These are phyloP conservation scores for Malus orientalis DNA, from an alignment of 306 rosid genomes.

Conservation along the genomic window DNA sequence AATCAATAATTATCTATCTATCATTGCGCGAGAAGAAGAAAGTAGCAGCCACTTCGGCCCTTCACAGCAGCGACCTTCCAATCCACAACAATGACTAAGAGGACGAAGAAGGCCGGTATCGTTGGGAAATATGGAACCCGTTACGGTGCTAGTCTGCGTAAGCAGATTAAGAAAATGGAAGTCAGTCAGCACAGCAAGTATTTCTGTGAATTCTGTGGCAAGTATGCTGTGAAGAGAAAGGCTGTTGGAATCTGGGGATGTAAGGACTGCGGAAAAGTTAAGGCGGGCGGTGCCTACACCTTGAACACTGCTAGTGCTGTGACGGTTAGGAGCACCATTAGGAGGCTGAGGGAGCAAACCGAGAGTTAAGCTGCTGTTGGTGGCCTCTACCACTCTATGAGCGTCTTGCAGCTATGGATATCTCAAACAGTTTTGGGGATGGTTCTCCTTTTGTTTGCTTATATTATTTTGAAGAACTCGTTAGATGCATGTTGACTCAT, in stretches of 20 bases:
- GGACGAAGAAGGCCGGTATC: too few species aligned
- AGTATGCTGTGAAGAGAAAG: constrained; percentile 86
- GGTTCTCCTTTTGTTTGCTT: not conserved
- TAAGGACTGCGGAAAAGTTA: constrained; percentile 87
- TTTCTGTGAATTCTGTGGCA: constrained; percentile 88
- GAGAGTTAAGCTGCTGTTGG: constrained; percentile 39
- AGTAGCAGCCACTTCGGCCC: too few species aligned
- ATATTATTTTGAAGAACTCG: not conserved
- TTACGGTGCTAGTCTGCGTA: constrained; percentile 83
- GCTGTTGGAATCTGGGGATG: constrained; percentile 90
- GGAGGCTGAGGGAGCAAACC: constrained; percentile 79
- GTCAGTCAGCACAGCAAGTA: constrained; percentile 85
- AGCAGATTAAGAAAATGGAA: constrained; percentile 97
- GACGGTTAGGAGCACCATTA: constrained; percentile 75
- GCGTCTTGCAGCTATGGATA: not conserved
- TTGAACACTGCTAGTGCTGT: constrained; percentile 82
- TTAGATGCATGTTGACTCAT: not conserved
- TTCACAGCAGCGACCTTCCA: too few species aligned
- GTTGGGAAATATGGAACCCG: constrained; percentile 43
- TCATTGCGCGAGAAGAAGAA: too few species aligned
- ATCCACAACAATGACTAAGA: too few species aligned
- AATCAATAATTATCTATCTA: too few species aligned
- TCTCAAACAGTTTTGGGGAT: not conserved
- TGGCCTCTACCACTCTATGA: not conserved
- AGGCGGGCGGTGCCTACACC: constrained; percentile 81